Evolutionary conservation across 441 rosid species (phyloP).

Genomic region (Pelargonium fulgidum): DNA sequence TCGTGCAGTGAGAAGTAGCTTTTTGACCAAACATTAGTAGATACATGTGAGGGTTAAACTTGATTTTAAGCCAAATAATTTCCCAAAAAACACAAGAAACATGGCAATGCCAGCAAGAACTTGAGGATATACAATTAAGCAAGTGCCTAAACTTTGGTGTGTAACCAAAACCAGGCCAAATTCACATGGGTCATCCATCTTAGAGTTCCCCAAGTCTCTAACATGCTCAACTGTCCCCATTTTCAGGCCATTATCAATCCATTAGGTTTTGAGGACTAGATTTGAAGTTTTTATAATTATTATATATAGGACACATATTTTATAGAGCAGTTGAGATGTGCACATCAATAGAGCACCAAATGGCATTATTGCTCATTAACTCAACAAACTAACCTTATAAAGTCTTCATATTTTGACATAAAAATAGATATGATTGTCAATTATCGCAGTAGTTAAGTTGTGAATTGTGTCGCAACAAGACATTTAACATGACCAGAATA

Average conservation of each 20-base stretch:
- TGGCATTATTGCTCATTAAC: no score
- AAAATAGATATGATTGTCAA: no score
- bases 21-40: no score
- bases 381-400: no score
- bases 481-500: no score
- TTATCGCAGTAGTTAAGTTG: no score
- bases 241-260: neutral
- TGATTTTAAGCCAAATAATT: neutral
- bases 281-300: neutral
- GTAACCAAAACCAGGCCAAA: neutral
- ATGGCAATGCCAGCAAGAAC: neutral
- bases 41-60: neutral
- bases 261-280: neutral
- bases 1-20: no score
- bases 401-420: no score
- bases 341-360: neutral
- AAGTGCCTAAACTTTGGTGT: neutral
- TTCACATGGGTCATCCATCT: neutral
- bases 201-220: neutral
- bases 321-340: neutral
- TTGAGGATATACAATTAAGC: neutral
- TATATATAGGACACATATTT: neutral
- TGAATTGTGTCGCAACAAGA: no score
- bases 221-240: neutral
- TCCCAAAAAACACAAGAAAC: neutral